Evolutionary conservation across 106 monocot species (phyloP).

Genomic region (Agapanthus africanus): DNA sequence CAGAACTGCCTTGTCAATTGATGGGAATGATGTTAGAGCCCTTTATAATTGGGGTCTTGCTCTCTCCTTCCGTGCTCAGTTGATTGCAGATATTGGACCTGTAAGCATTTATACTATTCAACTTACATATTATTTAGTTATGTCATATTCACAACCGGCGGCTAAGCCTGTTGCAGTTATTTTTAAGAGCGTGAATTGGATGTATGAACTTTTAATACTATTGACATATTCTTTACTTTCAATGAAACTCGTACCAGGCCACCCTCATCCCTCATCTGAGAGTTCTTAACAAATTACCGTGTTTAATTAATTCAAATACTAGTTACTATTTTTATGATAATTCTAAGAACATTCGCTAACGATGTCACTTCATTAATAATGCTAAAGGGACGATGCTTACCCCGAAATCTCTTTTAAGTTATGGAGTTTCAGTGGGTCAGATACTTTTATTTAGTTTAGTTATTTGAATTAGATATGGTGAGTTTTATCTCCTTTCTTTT

Average conservation of each 20-base stretch:
- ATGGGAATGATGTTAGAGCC: slow-evolving; percentile 69
- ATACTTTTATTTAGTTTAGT: no score
- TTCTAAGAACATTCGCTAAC: not conserved
- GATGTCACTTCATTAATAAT: not conserved
- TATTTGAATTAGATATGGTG: no score
- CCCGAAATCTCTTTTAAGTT: no score
- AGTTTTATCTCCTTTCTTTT: no score
- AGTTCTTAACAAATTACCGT: not conserved
- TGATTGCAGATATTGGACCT: slow-evolving; percentile 91
- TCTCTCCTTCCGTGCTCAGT: slow-evolving; percentile 76
- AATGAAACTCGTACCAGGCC: not conserved
- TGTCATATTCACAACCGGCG: not conserved
- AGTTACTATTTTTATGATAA: not conserved
- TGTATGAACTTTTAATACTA: not conserved
- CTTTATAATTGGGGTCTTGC: slow-evolving; percentile 98
- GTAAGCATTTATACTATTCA: slow-evolving; percentile 35
- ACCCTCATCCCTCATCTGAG: not conserved
- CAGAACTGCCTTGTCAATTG: slow-evolving; percentile 72
- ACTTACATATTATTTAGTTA: not conserved
- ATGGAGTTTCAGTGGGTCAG: no score
- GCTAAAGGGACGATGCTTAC: no score
- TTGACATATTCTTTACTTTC: not conserved
- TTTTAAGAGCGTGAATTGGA: not conserved
- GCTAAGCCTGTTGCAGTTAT: not conserved
- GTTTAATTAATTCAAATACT: not conserved